These are phyloP conservation scores for Phytophthora fragariae DNA, from an alignment of 352 stramenopile genomes.

Conservation along the genomic window DNA sequence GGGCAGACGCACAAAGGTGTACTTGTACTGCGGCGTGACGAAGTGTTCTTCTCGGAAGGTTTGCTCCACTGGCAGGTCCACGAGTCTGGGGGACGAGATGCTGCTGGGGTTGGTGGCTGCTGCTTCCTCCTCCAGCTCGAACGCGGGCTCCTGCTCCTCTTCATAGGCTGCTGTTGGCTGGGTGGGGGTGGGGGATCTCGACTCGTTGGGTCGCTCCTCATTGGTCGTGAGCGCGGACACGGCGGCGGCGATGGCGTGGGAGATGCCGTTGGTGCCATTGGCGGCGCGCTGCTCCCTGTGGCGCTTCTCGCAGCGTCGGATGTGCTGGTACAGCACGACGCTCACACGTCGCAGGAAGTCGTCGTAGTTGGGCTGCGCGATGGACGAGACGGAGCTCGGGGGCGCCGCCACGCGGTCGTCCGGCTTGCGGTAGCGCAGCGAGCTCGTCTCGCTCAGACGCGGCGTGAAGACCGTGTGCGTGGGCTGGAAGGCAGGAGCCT, in stretches of 20 bases:
- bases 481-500: constrained; percentile 66
- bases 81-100: constrained; percentile 63
- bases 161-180: constrained; percentile 18
- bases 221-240: constrained; percentile 31
- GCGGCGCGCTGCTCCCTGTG: constrained; percentile 54
- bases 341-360: constrained; percentile 89
- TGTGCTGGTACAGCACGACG: constrained; percentile 92
- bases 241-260: constrained; percentile 29
- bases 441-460: constrained; percentile 66
- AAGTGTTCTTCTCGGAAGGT: constrained; percentile 91
- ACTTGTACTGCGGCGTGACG: constrained; percentile 90
- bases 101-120: constrained; percentile 39
- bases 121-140: constrained; percentile 16
- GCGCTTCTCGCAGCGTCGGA: constrained; percentile 87
- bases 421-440: constrained; percentile 82
- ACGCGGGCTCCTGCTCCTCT: constrained; percentile 1
- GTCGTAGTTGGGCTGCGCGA: constrained; percentile 92
- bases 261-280: constrained; percentile 10
- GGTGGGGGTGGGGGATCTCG: constrained; percentile 22
- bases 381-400: constrained; percentile 74
- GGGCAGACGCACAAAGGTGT: constrained; percentile 83
- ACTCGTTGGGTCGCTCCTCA: constrained; percentile 34
- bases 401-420: constrained; percentile 77
- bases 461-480: constrained; percentile 90
- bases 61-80: constrained; percentile 81